phyloP scores from a whole-genome alignment of 73 alveolate species.

The Paramecium biaurelia region DNA sequence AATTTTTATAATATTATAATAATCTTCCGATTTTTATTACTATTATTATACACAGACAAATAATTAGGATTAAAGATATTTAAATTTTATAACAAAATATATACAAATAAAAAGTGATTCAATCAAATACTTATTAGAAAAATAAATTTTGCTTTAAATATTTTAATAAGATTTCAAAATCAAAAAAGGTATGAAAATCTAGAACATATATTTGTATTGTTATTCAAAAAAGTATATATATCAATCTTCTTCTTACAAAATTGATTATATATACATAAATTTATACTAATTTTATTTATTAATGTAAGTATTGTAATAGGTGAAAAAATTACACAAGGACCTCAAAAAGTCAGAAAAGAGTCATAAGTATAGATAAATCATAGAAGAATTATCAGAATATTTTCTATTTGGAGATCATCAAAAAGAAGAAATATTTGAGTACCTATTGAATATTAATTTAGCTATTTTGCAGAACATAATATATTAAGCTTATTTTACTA shows the following conservation, averaged over 20 bases:
- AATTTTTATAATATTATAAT: no score
- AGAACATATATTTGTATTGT: no score
- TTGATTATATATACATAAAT: neutral
- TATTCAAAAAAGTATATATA: no score
- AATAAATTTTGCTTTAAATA: no score
- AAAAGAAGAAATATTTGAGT: neutral
- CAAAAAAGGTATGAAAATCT: no score
- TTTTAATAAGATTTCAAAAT: no score
- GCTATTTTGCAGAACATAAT: slow-evolving; percentile 6
- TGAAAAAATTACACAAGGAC: neutral
- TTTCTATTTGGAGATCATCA: neutral
- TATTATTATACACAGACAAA: no score
- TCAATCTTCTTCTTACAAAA: no score
- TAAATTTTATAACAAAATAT: no score
- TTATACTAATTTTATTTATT: neutral
- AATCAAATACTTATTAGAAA: no score
- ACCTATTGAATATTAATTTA: neutral
- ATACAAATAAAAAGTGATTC: no score
- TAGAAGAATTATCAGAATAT: slow-evolving; percentile 1
- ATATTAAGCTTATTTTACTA: neutral
- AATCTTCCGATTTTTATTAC: neutral
- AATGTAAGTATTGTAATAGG: neutral
- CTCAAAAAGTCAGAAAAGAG: neutral
- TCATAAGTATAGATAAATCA: neutral
- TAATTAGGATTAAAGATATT: neutral